Evolutionary conservation across 2,329 filamentous ascomycete species (phyloP), one percentile per base, ranked within the genome.

Genomic region (Furcasterigmium furcatum): DNA sequence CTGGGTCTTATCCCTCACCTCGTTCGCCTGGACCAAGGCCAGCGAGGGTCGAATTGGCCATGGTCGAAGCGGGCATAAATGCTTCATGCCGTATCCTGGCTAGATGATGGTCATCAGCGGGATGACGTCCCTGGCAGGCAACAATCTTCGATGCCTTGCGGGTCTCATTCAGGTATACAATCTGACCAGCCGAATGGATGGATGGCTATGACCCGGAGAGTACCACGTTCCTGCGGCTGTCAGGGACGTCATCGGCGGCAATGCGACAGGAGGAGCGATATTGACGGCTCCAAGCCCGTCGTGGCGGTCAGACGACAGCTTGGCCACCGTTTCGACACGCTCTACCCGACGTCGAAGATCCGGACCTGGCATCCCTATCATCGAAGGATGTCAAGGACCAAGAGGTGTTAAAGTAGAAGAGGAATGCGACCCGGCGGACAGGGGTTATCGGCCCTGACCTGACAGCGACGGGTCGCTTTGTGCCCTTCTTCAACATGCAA

Each of bases 21-120:
- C 84, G 0, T 95, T 95, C 60, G 87, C 80, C 5, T 94, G 89
- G 89, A 85, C 85, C 44, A 68, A 70, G 53, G 58, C 80, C 18
- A 64, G 62, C 16, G 56, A 65, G 1, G 74, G 76, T 60, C 56
- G 12, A 3, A 14, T 16, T 13, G 40, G 34, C 27, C 79, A 59
- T 51, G 85, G 72, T 3, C 79, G 89, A 44, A 80, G 83, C 2
- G 88, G 88, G 0, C 88, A 92, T 60, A 81, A 82, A 30, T 94
- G 88, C 64, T 80, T 91, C 54, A 79, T 80, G 55, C 79, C 80
- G 1, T 92, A 89, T 66, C 85, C 90, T n/a, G 83, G 85, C 47
- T 88, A 92, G 62, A 91, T 95, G 83, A 73, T 94, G 50, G 75
- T 85, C 8, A 72, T 92, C 13, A 89, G 89, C 21, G 89, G 89